phyloP scores from a whole-genome alignment of 2,329 filamentous ascomycete genomes.

The Aspergillus uvarum region DNA sequence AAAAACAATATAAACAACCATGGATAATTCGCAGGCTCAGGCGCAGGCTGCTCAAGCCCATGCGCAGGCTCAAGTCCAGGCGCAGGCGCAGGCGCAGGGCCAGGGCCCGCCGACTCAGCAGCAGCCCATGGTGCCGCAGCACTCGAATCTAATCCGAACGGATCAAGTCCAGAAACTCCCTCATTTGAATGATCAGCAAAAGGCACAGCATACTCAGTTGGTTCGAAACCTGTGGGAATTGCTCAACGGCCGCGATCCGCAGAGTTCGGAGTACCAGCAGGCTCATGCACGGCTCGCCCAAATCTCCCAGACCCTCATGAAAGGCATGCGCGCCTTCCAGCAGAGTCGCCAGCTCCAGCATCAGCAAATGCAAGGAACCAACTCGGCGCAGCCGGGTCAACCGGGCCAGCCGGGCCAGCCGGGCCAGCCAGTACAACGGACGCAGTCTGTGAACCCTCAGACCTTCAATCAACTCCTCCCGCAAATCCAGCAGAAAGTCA shows the following conservation, averaged over 20 bases:
- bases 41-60: not conserved
- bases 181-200: conserved; percentile 55
- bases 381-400: conserved; percentile 14
- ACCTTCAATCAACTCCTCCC: conserved; percentile 45
- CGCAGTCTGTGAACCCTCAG: conserved; percentile 39
- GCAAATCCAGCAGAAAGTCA: conserved; percentile 49
- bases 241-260: conserved; percentile 50
- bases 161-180: conserved; percentile 55
- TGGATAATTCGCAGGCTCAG: conserved; percentile 5
- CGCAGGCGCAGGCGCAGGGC: conserved; percentile 30
- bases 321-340: conserved; percentile 50
- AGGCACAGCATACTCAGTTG: conserved; percentile 55
- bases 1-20: not conserved
- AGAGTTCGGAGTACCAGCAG: conserved; percentile 50
- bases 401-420: conserved; percentile 17
- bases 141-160: conserved; percentile 51
- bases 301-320: conserved; percentile 54
- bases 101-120: conserved; percentile 29
- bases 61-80: not conserved
- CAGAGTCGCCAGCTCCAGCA: conserved; percentile 27
- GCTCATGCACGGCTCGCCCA: conserved; percentile 54
- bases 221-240: conserved; percentile 57
- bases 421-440: conserved; percentile 30
- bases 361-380: conserved; percentile 26
- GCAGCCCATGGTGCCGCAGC: conserved; percentile 35